Evolutionary conservation across 83 land plant genomes (phyloP).

Genomic region (Larix sibirica): DNA sequence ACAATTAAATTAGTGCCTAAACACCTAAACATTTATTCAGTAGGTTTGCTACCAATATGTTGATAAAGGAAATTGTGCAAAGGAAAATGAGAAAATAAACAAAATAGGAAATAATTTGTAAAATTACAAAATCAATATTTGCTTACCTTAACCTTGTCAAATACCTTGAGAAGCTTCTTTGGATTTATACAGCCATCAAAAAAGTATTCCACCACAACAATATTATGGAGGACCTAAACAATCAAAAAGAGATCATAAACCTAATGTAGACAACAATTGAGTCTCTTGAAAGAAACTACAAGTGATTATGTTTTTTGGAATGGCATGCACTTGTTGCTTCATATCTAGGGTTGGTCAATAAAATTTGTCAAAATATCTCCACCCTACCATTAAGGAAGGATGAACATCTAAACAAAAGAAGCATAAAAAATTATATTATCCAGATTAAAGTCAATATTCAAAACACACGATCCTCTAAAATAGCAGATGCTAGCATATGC

Average conservation of each 20-base stretch:
- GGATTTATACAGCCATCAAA: conserved; percentile 87
- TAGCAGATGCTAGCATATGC: not conserved
- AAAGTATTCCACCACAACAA: conserved; percentile 81
- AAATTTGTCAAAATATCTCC: too few species aligned
- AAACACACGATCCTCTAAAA: not conserved
- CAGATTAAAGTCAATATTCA: not conserved
- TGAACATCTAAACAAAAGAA: not conserved
- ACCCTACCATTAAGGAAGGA: too few species aligned
- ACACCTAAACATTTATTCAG: too few species aligned
- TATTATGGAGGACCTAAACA: conserved; percentile 85
- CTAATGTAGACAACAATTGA: not conserved
- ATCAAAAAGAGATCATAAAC: not conserved
- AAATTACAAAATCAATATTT: not conserved
- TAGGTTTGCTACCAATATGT: too few species aligned
- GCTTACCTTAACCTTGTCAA: conserved; percentile 78
- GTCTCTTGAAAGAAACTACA: not conserved
- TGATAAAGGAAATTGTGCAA: too few species aligned
- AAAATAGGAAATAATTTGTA: too few species aligned
- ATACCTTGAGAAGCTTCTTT: conserved; percentile 71
- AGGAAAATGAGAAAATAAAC: too few species aligned
- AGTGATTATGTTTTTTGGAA: not conserved
- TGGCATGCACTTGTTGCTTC: too few species aligned
- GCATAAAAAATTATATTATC: not conserved
- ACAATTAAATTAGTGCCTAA: too few species aligned
- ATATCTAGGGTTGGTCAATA: too few species aligned